Percentiles rank a stretch among this genome's conserved stretches.
Conservation (phyloP, 331 rosid species). For the Acacia pycnantha region DNA sequence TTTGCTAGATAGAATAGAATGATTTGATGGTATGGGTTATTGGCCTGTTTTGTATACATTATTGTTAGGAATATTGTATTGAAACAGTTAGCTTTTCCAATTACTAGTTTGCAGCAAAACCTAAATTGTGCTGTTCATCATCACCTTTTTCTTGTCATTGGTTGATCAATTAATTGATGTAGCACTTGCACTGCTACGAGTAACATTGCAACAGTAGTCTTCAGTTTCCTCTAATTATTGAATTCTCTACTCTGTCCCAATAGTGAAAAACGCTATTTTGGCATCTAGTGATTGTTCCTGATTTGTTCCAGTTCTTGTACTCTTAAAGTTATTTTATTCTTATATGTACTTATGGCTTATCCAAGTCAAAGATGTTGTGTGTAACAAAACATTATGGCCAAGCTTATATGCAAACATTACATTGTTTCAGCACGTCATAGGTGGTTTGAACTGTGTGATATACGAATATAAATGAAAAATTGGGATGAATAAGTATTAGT, state of each 20-base stretch:
- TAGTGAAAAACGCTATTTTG: not conserved
- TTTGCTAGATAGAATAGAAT: slow-evolving; percentile 15
- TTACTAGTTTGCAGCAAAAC: not conserved
- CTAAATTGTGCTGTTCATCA: not conserved
- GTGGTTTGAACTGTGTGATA: slow-evolving; percentile 1
- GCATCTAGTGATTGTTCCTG: not conserved
- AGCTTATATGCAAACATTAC: slow-evolving; percentile 9
- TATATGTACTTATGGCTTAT: slow-evolving; percentile 16
- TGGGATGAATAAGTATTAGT: not conserved
- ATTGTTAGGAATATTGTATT: slow-evolving; percentile 8
- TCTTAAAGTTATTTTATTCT: not conserved
- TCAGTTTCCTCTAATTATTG: not conserved
- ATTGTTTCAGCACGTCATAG: not conserved
- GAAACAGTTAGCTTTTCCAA: not conserved
- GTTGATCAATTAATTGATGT: not conserved
- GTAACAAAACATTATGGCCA: slow-evolving; percentile 9
- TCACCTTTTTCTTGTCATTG: not conserved
- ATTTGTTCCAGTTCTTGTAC: slow-evolving; percentile 9
- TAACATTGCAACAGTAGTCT: not conserved
- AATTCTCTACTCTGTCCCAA: not conserved
- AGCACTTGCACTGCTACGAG: not conserved
- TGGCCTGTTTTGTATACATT: slow-evolving; percentile 9
- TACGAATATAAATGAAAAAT: slow-evolving; percentile 18
- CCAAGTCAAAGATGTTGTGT: not conserved
- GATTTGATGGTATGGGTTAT: not conserved